These are phyloP conservation scores for Pseudogymnoascus sp. DNA, from an alignment of 2,329 filamentous ascomycete genomes.

Conservation along the genomic window DNA sequence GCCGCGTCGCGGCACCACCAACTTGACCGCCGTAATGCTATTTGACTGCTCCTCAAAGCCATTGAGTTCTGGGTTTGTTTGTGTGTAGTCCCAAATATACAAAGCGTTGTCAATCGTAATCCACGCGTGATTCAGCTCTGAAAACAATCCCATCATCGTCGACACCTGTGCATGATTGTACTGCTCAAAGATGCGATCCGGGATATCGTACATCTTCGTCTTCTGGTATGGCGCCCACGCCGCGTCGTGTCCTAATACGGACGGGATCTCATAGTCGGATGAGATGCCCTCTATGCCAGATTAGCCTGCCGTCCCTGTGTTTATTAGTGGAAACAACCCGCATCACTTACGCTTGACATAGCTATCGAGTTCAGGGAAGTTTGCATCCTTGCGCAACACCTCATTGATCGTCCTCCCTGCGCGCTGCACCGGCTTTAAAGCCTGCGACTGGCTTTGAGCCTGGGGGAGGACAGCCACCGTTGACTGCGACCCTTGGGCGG, in stretches of 20 bases:
- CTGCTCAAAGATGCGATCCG: slow-evolving; percentile 85
- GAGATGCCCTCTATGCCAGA: slow-evolving; percentile 66
- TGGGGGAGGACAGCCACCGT: slow-evolving; percentile 25
- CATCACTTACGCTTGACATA: slow-evolving; percentile 72
- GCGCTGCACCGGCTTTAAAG: slow-evolving; percentile 64
- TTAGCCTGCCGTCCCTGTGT: slow-evolving; percentile 19
- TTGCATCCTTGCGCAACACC: slow-evolving; percentile 65
- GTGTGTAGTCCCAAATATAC: slow-evolving; percentile 96
- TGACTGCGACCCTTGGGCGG: slow-evolving; percentile 12
- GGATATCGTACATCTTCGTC: slow-evolving; percentile 78
- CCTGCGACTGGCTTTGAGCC: slow-evolving; percentile 37
- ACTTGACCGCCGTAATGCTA: slow-evolving; percentile 82
- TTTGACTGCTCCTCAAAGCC: slow-evolving; percentile 85
- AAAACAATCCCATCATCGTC: slow-evolving; percentile 92
- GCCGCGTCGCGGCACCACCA: slow-evolving; percentile 74
- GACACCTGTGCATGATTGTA: slow-evolving; percentile 81
- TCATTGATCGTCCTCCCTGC: slow-evolving; percentile 79
- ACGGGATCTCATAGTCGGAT: slow-evolving; percentile 79
- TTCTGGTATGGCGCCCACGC: slow-evolving; percentile 88
- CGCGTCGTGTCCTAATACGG: slow-evolving; percentile 39
- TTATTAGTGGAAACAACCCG: not conserved
- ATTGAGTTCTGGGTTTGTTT: slow-evolving; percentile 82
- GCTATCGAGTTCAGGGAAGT: slow-evolving; percentile 80
- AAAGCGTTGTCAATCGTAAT: slow-evolving; percentile 91
- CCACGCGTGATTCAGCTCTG: slow-evolving; percentile 91